Conservation (phyloP, 345 rosid species). For the Balakata baccata region DNA sequence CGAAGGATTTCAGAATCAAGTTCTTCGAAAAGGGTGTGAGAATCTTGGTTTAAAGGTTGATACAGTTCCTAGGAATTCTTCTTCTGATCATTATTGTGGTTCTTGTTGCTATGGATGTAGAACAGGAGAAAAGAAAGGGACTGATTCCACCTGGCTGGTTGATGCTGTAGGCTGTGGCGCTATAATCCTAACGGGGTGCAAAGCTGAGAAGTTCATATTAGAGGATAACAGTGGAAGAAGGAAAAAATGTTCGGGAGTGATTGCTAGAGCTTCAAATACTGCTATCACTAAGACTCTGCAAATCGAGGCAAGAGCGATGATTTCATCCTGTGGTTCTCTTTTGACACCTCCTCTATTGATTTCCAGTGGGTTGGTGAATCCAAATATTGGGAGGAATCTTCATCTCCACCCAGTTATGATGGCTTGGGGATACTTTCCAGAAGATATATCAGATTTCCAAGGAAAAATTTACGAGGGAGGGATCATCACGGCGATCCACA, state of each 20-base stretch:
- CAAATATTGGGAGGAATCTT: conserved; percentile 56
- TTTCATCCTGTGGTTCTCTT: conserved; percentile 64
- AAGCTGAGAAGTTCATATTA: conserved; percentile 50
- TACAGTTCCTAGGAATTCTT: conserved; percentile 44
- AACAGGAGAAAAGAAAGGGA: conserved; percentile 61
- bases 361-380: conserved; percentile 54
- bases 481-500: conserved; percentile 56
- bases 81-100: conserved; percentile 57
- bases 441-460: conserved; percentile 26
- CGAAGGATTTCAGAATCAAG: conserved; percentile 67
- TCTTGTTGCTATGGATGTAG: conserved; percentile 58
- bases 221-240: conserved; percentile 15
- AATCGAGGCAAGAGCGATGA: conserved; percentile 55
- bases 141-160: conserved; percentile 59
- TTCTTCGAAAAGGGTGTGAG: conserved; percentile 63
- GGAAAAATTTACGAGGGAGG: conserved; percentile 57
- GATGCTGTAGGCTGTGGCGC: conserved; percentile 60
- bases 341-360: conserved; percentile 62
- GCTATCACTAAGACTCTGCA: conserved; percentile 41
- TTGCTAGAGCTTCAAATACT: conserved; percentile 38
- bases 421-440: conserved; percentile 72
- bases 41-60: conserved; percentile 54
- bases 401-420: conserved; percentile 59
- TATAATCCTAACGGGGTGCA: conserved; percentile 52
- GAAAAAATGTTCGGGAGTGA: conserved; percentile 53